Base-by-base conservation (phyloP, 192 early-diverging fungal species). In the Spinellus fusiger region DNA sequence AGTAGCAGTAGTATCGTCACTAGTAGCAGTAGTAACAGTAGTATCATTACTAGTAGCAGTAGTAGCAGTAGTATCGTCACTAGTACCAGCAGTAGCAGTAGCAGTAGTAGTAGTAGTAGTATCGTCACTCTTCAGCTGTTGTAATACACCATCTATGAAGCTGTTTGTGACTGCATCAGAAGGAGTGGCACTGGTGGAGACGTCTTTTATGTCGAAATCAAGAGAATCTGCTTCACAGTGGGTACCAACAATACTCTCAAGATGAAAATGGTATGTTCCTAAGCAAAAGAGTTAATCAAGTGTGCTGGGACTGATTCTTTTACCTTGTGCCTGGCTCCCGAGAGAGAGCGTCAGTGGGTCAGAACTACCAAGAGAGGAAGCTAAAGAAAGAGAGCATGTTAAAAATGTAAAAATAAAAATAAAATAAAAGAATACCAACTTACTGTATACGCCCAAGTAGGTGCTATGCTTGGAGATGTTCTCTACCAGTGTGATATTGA, bases 241-340 rank as follows among this genome's bases (percentile, higher is more conserved):
- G 9, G 23, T 18, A 8, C 18, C 48, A 35, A 15, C 34, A 38
- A 9, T 15, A 4, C 59, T 48, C 6, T 29, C 22, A n/a, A 50
- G n/a, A n/a, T 61, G 59, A 28, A 51, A 61, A 22, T 61, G 59
- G 27, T 61, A 61, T 3, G 49, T 34, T n/a, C 59, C 59, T 50
- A 32, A 23, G n/a, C n/a, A n/a, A n/a, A n/a, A n/a, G n/a, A n/a
- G n/a, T n/a, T n/a, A n/a, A n/a, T n/a, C n/a, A n/a, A n/a, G n/a
- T n/a, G n/a, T n/a, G n/a, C n/a, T n/a, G n/a, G n/a, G n/a, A n/a
- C n/a, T n/a, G n/a, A n/a, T n/a, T n/a, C n/a, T n/a, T n/a, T n/a
- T n/a, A n/a, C n/a, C n/a, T n/a, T n/a, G n/a, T n/a, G n/a, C n/a
- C n/a, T n/a, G n/a, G n/a, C n/a, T n/a, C n/a, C n/a, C n/a, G n/a